Evolutionary conservation across 805 yeast species (phyloP).

Genomic region (Kregervanrija pseudodelftensis): DNA sequence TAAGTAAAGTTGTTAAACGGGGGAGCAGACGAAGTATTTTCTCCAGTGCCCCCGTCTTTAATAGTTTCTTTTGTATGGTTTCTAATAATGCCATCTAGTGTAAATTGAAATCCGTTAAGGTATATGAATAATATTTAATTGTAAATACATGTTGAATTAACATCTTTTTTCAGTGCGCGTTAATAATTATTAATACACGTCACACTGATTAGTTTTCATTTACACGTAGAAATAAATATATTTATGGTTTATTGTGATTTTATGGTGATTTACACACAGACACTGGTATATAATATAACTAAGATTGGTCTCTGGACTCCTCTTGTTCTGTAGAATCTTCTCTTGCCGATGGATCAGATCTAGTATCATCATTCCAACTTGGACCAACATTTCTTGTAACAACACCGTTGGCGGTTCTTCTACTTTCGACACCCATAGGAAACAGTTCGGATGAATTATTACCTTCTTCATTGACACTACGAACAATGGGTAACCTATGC

Average conservation of each 20-base stretch:
- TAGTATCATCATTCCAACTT: neutral
- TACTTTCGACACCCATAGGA: conserved; percentile 42
- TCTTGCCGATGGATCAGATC: neutral
- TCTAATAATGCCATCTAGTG: conserved; percentile 40
- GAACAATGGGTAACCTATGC: conserved; percentile 9
- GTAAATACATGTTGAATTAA: too few species aligned
- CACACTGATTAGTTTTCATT: too few species aligned
- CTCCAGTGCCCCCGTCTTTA: conserved; percentile 40
- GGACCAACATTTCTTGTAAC: conserved; percentile 25
- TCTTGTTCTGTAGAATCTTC: too few species aligned
- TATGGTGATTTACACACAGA: too few species aligned
- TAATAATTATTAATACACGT: too few species aligned
- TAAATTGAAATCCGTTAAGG: too few species aligned
- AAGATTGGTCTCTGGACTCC: too few species aligned
- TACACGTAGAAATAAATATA: too few species aligned
- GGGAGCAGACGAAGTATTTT: conserved; percentile 38
- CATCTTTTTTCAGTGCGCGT: too few species aligned
- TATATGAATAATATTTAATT: too few species aligned
- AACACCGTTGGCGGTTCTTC: conserved; percentile 39
- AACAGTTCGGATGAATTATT: conserved; percentile 20
- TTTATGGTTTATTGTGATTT: too few species aligned
- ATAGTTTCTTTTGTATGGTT: conserved; percentile 34
- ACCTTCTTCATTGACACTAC: conserved; percentile 5
- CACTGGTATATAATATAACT: too few species aligned
- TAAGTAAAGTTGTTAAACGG: conserved; percentile 33